Evolutionary conservation across 306 rosid genomes (phyloP).

Genomic region (Castanopsis chinensis): DNA sequence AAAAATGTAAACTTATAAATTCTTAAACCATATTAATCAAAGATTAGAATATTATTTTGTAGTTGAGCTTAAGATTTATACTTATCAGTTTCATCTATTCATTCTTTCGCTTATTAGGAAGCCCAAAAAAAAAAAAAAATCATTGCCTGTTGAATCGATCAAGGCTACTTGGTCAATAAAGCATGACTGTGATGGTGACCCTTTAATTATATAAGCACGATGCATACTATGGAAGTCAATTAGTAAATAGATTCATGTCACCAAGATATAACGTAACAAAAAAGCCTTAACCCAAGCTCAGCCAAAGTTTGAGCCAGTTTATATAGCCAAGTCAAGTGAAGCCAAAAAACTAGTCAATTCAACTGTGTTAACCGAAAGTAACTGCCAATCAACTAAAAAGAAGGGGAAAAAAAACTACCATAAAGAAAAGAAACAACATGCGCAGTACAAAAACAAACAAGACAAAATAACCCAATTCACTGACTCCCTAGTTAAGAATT

Average conservation of each 20-base stretch:
- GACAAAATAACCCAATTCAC: background rate
- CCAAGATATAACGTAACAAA: slow-evolving; percentile 18
- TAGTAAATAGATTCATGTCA: slow-evolving; percentile 12
- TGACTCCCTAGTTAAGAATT: background rate
- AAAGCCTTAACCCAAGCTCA: slow-evolving; percentile 14
- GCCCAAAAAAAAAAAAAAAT: background rate
- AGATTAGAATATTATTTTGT: too few species aligned
- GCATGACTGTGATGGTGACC: slow-evolving; percentile 22
- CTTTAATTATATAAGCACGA: slow-evolving; percentile 11
- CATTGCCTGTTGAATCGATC: slow-evolving; percentile 28
- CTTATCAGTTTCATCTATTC: too few species aligned
- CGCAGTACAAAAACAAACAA: background rate
- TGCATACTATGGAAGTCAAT: slow-evolving; percentile 9
- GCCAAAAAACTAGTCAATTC: slow-evolving; percentile 1
- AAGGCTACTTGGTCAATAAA: slow-evolving; percentile 24
- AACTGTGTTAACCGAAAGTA: slow-evolving; percentile 29
- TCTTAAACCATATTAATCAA: too few species aligned
- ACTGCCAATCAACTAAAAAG: slow-evolving; percentile 28
- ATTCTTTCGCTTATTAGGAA: too few species aligned
- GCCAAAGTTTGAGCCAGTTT: slow-evolving; percentile 5
- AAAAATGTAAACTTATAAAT: too few species aligned
- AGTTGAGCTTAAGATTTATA: too few species aligned
- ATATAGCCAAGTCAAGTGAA: slow-evolving; percentile 11
- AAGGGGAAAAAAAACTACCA: slow-evolving; percentile 5
- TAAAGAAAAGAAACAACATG: slow-evolving; percentile 11